Evolutionary conservation across 371 early-diverging fungal genomes (phyloP), one percentile per base, ranked within the genome.

Genomic region (Mucor sp.): DNA sequence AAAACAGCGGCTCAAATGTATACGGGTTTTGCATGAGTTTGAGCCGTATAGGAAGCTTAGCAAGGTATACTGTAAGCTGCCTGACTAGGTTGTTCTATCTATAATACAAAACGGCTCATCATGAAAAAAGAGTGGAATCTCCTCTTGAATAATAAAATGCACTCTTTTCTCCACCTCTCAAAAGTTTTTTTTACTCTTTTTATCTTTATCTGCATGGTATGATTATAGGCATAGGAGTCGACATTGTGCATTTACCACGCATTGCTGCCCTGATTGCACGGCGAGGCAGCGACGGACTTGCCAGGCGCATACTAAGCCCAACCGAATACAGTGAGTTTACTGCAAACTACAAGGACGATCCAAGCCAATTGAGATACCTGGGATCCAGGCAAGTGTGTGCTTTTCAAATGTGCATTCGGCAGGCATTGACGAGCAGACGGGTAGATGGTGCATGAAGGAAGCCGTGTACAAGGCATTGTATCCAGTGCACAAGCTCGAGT

Each of bases 361-460:
- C 30, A 58, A 47, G 57, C 14, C 41, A 65, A 33, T 35, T 78
- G 7, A 50, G 60, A 14, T 84, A 69, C 62, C 69, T 84, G 44
- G 80, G 72, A 28, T 75, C 78, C 15, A 71, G 84, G 84, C 80
- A 76, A 63, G 15, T 19, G 21, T 35, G 19, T 43, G 8, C 21
- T 2, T 39, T n/a, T n/a, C n/a, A n/a, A n/a, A n/a, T n/a, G n/a
- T n/a, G n/a, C n/a, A n/a, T n/a, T n/a, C n/a, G n/a, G n/a, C n/a
- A n/a, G 27, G 14, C 12, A 15, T 15, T 27, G 27, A 53, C 27
- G 12, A 14, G 19, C 15, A 30, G 4, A 43, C 25, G 4, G 30
- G 1, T 74, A 88, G 90, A 25, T 90, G 89, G 89, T 84, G 87
- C 50, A 69, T 86, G 25, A 90, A 90, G 69, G 91, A 90, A 64